phyloP scores from a whole-genome alignment of 2,329 filamentous ascomycete species.

The Colletotrichum viniferum region DNA sequence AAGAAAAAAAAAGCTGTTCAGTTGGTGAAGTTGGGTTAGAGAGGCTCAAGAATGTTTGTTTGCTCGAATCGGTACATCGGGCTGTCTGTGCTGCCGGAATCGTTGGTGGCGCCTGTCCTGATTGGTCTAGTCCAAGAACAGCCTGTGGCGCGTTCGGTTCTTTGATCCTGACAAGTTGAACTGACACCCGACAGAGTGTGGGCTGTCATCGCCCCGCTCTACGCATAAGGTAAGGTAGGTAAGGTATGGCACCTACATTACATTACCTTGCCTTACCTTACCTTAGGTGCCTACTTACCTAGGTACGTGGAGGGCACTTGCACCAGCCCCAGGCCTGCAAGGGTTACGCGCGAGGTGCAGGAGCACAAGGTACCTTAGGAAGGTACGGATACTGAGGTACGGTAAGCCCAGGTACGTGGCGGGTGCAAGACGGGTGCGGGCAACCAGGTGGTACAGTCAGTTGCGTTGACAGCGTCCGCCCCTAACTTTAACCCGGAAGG shows the following conservation, averaged over 20 bases:
- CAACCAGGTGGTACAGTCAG: not conserved
- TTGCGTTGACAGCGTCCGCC: too few species aligned
- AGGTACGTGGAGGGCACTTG: not conserved
- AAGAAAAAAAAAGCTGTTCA: not conserved
- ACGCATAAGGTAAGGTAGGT: not conserved
- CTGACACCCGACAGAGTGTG: not conserved
- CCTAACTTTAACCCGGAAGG: too few species aligned
- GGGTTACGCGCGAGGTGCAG: not conserved
- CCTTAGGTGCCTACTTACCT: not conserved
- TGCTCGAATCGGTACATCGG: not conserved
- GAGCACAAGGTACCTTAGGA: not conserved
- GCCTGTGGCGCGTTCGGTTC: constrained; percentile 4
- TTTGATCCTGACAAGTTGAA: not conserved
- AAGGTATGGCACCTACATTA: not conserved
- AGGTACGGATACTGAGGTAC: not conserved
- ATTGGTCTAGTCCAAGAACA: constrained; percentile 15
- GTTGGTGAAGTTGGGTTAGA: not conserved
- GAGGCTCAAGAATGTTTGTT: constrained; percentile 9
- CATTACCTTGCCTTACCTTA: not conserved
- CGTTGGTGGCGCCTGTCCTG: constrained; percentile 15
- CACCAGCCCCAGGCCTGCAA: not conserved
- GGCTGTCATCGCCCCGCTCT: not conserved
- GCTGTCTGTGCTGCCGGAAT: constrained; percentile 16
- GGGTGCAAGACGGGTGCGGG: not conserved
- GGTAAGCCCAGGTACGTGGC: not conserved